Evolutionary conservation across 257 asterid genomes (phyloP).

Genomic region (Ocimum tenuiflorum): DNA sequence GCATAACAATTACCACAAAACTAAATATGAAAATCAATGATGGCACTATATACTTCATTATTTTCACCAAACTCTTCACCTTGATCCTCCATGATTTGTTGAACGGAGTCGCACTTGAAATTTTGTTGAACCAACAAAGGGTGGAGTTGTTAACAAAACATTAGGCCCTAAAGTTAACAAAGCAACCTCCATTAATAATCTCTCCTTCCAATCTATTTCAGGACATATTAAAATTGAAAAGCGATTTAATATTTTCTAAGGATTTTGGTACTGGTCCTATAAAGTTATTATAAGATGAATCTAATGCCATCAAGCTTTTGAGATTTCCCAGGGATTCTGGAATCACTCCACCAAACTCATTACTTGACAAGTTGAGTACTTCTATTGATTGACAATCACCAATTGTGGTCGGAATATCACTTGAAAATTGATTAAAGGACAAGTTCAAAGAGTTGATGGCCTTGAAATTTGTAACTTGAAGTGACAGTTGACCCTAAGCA

Average conservation of each 20-base stretch:
- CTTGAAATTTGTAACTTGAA: too few relatives aligned
- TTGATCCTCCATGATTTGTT: neutral
- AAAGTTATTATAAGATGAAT: neutral
- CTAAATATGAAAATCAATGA: neutral
- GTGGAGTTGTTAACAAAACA: neutral
- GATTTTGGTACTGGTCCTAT: too few relatives aligned
- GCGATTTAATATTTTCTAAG: too few relatives aligned
- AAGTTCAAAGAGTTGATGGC: too few relatives aligned
- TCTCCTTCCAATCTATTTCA: neutral
- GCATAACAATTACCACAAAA: neutral
- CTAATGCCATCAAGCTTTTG: neutral
- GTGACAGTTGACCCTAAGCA: too few relatives aligned
- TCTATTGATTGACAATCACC: neutral
- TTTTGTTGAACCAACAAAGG: neutral
- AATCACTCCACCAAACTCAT: neutral
- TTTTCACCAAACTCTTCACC: neutral
- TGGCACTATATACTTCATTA: neutral
- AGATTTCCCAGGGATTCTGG: too few relatives aligned
- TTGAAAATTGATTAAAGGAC: too few relatives aligned
- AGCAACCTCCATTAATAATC: neutral
- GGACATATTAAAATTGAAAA: neutral
- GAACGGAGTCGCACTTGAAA: neutral
- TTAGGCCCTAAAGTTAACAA: neutral
- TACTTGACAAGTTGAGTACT: neutral
- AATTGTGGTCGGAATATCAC: neutral